These are phyloP conservation scores for Peronospora farinosa DNA, from an alignment of 352 stramenopile species.

Conservation along the genomic window DNA sequence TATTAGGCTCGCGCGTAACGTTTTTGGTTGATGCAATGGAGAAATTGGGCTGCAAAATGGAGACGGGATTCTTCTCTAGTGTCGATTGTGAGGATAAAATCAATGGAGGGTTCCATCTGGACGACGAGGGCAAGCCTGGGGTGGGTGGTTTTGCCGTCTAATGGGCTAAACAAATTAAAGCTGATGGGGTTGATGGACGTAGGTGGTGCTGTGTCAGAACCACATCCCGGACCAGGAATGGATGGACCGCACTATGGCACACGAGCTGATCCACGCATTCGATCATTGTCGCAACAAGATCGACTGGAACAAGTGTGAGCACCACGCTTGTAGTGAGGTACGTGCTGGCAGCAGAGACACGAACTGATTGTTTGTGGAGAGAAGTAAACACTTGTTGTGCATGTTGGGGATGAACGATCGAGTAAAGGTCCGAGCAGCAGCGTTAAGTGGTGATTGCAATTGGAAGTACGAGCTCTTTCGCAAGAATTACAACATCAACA, in stretches of 20 bases:
- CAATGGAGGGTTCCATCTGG: slow-evolving; percentile 81
- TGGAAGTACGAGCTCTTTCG: slow-evolving; percentile 89
- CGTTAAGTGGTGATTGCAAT: slow-evolving; percentile 85
- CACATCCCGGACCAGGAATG: slow-evolving; percentile 87
- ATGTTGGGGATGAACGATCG: slow-evolving; percentile 1
- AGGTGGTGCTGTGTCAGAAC: slow-evolving; percentile 87
- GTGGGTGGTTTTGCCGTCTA: slow-evolving; percentile 24
- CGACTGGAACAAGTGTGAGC: slow-evolving; percentile 89
- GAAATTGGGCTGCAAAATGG: slow-evolving; percentile 79
- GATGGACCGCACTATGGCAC: slow-evolving; percentile 89
- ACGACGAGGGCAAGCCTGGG: slow-evolving; percentile 63
- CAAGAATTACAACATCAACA: slow-evolving; percentile 86
- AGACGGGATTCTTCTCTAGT: slow-evolving; percentile 68
- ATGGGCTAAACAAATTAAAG: background rate
- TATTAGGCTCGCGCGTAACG: slow-evolving; percentile 61
- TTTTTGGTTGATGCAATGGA: slow-evolving; percentile 83
- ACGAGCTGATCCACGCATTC: slow-evolving; percentile 92
- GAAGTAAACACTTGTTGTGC: background rate
- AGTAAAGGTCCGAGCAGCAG: slow-evolving; percentile 60
- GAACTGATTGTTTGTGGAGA: background rate
- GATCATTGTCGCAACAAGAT: slow-evolving; percentile 91
- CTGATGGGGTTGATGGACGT: slow-evolving; percentile 2
- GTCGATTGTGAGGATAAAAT: slow-evolving; percentile 81
- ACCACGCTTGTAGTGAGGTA: slow-evolving; percentile 90
- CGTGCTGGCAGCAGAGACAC: background rate